A percentile compares a stretch with the other conserved stretches of the same genome.
Conservation (phyloP, 2,329 filamentous ascomycete species). For the Cercospora berteroae region DNA sequence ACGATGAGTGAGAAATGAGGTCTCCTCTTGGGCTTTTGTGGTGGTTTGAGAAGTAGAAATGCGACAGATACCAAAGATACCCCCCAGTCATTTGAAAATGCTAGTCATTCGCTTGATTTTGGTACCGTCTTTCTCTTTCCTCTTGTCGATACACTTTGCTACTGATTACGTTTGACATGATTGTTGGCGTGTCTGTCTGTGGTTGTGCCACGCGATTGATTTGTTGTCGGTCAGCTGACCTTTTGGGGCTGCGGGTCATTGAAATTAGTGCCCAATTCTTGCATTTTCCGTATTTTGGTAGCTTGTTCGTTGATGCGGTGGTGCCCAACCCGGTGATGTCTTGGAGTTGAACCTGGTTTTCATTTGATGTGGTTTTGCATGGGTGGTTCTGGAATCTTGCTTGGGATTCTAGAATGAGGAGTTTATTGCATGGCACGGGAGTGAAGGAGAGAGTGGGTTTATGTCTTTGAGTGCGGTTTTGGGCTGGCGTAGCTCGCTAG, state of each 20-base stretch:
- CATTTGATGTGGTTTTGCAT: neutral
- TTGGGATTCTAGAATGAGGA: neutral
- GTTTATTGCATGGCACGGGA: neutral
- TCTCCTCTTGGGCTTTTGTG: neutral
- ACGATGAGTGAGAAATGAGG: neutral
- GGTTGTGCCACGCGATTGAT: neutral
- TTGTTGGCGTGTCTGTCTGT: neutral
- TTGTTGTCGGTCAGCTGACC: neutral
- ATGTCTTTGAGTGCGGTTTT: neutral
- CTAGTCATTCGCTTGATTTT: neutral
- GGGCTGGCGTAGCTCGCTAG: neutral
- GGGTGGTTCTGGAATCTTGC: neutral
- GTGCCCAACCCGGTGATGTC: neutral
- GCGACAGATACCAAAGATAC: constrained; percentile 14
- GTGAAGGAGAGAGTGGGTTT: neutral
- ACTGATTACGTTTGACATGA: neutral
- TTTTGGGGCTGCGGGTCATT: constrained; percentile 33
- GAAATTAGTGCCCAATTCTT: constrained; percentile 39
- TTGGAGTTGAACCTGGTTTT: neutral
- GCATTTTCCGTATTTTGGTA: neutral
- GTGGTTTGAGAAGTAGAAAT: neutral
- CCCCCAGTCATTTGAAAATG: constrained; percentile 1
- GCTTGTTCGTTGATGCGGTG: neutral
- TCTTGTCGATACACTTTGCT: neutral
- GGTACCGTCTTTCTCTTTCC: neutral